Evolutionary conservation across 208 protist species (phyloP), one percentile per base, ranked within the genome.

Genomic region (Plasmodiophora brassicae): DNA sequence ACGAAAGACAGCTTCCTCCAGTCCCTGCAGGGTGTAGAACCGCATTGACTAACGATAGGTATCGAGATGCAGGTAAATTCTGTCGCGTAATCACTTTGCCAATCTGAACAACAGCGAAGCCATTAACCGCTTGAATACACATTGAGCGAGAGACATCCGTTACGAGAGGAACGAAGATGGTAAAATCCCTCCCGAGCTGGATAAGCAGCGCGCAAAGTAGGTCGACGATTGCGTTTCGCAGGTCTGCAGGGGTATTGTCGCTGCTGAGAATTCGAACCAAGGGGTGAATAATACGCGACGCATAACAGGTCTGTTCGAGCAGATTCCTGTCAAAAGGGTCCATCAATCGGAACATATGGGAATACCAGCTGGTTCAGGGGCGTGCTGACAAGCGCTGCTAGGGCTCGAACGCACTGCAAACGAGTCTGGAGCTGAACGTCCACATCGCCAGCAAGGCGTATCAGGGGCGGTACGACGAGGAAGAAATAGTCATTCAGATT

Each of bases 401-500:
- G n/a, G 20, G 65, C 65, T 5, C n/a, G 5, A 32, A 78, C 41
- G 41, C 65, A 38, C n/a, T 78, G 65, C 14, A 32, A 78, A n/a
- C 65, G 65, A 78, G 41, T 38, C 10, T 5, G 22, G 20, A 22
- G 1, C 28, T 41, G 85, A 43, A 90, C 60, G 83, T 95, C 93
- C 0, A 85, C 88, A 71, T 92, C 88, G 57, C 95, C 93, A 60
- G 92, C 71, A 0, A 95, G 36, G 45, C 89, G 84, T 8, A 96
- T 71, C 10, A 97, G 60, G 8, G 93, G 87, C 22, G 95, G 95
- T 10, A 98, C 92, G 0, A 97, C 91, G 0, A 98, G 85, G 92
- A 97, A 94, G 0, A 97, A 83, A 88, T 96, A 97, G 46, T 96
- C 95, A 32, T 97, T 95, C 10, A 97, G 88, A 54, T 93, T 93